Conservation (phyloP, 2,329 filamentous ascomycete species). For the Microdochium bolleyi region DNA sequence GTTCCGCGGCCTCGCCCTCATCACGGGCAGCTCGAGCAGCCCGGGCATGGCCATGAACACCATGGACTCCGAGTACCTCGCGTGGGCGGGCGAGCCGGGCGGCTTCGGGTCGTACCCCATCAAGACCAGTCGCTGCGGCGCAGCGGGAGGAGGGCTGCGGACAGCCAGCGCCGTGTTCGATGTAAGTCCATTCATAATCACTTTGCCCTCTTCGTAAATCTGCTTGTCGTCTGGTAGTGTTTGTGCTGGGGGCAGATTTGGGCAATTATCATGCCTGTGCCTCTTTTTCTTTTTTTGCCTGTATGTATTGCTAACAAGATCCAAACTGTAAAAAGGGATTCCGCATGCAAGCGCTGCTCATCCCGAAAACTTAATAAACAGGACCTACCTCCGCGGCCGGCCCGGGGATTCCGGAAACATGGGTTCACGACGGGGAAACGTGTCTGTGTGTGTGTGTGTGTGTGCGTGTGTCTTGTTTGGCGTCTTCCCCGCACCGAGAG, state of each 20-base stretch:
- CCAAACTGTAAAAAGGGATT: constrained; percentile 4
- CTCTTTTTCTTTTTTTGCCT: background rate
- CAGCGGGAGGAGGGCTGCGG: constrained; percentile 1
- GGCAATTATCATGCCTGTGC: too few relatives aligned
- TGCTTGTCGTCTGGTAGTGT: too few relatives aligned
- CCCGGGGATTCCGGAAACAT: too few relatives aligned
- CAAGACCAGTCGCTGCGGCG: background rate
- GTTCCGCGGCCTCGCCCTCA: constrained; percentile 10
- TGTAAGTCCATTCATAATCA: constrained; percentile 6
- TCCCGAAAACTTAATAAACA: constrained; percentile 2
- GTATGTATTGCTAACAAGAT: constrained; percentile 2
- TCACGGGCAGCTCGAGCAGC: constrained; percentile 7
- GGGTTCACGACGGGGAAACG: too few relatives aligned
- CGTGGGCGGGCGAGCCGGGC: constrained; percentile 9
- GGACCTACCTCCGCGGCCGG: too few relatives aligned
- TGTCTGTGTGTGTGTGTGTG: too few relatives aligned
- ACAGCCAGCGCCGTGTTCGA: constrained; percentile 13
- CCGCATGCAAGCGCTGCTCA: constrained; percentile 6
- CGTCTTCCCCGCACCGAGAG: too few relatives aligned
- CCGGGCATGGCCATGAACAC: constrained; percentile 7
- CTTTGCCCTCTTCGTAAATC: background rate
- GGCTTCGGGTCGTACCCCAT: background rate
- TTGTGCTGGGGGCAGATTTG: too few relatives aligned
- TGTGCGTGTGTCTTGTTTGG: too few relatives aligned
- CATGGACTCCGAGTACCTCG: constrained; percentile 9